These are phyloP conservation scores for Metrosideros polymorpha DNA, from an alignment of 441 rosid species.

Conservation along the genomic window DNA sequence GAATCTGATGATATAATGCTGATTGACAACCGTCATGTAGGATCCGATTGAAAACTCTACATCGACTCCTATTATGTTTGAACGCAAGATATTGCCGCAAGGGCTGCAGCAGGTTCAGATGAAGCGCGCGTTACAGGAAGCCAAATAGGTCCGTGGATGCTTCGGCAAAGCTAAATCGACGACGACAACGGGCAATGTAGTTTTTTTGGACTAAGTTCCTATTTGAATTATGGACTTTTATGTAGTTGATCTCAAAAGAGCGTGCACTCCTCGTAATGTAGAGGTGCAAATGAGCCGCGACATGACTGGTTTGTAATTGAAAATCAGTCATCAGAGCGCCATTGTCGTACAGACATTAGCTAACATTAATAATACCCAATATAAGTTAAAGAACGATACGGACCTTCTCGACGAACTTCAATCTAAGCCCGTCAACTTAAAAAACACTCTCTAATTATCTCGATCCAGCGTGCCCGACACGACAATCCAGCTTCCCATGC, in stretches of 20 bases:
- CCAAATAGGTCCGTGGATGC: not conserved
- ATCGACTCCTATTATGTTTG: not conserved
- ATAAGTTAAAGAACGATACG: not conserved
- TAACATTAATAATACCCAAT: not conserved
- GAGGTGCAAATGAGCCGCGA: not conserved
- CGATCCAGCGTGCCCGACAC: not conserved
- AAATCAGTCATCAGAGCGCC: not conserved
- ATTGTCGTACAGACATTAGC: not conserved
- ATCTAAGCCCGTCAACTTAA: not conserved
- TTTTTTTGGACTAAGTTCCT: not conserved
- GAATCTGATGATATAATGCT: not conserved
- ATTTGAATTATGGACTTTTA: not conserved
- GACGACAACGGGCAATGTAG: not conserved
- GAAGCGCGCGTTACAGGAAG: not conserved
- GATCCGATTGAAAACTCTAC: not conserved
- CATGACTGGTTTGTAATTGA: not conserved
- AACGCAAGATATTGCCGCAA: not conserved
- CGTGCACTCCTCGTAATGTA: not conserved
- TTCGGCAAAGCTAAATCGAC: not conserved
- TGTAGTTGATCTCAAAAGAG: not conserved
- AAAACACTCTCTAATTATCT: not conserved
- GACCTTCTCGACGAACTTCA: not conserved
- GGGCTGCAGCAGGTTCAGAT: not conserved
- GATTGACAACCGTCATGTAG: not conserved
- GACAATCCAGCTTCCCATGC: not conserved